Conservation (phyloP, 1,284 basidiomycete species). For the Cryptococcus sp. region DNA sequence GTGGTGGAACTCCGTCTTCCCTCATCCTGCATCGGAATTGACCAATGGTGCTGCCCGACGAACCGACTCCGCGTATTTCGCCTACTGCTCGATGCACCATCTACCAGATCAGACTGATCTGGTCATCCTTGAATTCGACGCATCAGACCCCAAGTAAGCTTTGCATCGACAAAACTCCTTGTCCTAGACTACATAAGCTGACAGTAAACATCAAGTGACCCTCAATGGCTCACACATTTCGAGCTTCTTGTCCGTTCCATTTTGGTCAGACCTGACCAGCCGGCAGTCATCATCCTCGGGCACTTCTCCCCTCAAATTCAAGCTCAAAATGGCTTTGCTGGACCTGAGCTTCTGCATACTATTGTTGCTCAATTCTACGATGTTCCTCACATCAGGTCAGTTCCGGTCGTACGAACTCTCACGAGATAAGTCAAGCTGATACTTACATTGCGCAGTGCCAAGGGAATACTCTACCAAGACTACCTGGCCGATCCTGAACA, state of each 20-base stretch:
- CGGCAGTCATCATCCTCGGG: conserved; percentile 85
- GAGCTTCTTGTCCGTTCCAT: conserved; percentile 87
- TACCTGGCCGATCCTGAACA: conserved; percentile 74
- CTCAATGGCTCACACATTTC: conserved; percentile 74
- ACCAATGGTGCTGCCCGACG: conserved; percentile 92
- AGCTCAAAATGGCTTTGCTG: conserved; percentile 73
- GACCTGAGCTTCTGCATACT: conserved; percentile 83
- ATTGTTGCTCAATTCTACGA: conserved; percentile 93
- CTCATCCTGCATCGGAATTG: conserved; percentile 88
- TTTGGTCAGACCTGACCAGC: conserved; percentile 80
- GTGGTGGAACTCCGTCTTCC: conserved; percentile 94
- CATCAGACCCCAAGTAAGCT: conserved; percentile 78
- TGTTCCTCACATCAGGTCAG: conserved; percentile 77
- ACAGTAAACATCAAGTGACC: conserved; percentile 58
- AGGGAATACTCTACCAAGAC: conserved; percentile 74
- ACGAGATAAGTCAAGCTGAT: not conserved
- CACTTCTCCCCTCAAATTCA: conserved; percentile 86
- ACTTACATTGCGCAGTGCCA: conserved; percentile 59
- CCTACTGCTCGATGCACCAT: conserved; percentile 86
- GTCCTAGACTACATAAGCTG: not conserved
- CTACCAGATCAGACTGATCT: conserved; percentile 88
- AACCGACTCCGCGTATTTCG: conserved; percentile 88
- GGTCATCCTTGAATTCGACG: conserved; percentile 89
- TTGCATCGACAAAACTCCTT: not conserved
- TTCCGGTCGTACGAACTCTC: not conserved